Conservation (phyloP, 2,329 filamentous ascomycete species). For the Xylariaceae sp. region DNA sequence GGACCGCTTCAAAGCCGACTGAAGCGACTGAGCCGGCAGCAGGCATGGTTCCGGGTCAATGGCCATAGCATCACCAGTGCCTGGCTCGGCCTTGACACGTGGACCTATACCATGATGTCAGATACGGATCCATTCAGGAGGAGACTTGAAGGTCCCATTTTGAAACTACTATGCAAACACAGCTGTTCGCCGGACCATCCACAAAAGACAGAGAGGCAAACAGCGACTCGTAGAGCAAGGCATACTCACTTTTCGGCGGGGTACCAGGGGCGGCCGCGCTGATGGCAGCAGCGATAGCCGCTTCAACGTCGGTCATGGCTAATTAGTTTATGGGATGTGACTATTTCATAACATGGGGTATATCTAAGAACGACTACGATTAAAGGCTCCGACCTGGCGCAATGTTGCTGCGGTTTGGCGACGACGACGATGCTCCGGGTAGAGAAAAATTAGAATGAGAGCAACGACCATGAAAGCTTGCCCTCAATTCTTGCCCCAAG, state of each 20-base stretch:
- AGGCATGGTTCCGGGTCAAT: conserved; percentile 21
- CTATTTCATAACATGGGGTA: conserved; percentile 9
- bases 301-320: conserved; percentile 31
- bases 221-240: background rate
- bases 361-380: conserved; percentile 6
- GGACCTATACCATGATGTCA: conserved; percentile 24
- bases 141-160: background rate
- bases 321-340: conserved; percentile 11
- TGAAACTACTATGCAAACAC: background rate
- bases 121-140: conserved; percentile 1
- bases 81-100: conserved; percentile 29
- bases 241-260: conserved; percentile 22
- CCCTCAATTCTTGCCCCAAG: conserved; percentile 31
- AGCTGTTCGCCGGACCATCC: background rate
- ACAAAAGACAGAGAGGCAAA: background rate
- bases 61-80: conserved; percentile 23
- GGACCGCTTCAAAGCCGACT: conserved; percentile 28
- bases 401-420: background rate
- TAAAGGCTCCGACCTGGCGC: conserved; percentile 2
- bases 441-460: conserved; percentile 27
- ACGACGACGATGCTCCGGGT: conserved; percentile 17
- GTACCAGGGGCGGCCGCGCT: conserved; percentile 22
- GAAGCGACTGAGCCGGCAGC: conserved; percentile 6
- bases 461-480: conserved; percentile 27
- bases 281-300: conserved; percentile 30